Evolutionary conservation across 2,329 filamentous ascomycete species (phyloP).

Genomic region (Blastomyces gilchristii): DNA sequence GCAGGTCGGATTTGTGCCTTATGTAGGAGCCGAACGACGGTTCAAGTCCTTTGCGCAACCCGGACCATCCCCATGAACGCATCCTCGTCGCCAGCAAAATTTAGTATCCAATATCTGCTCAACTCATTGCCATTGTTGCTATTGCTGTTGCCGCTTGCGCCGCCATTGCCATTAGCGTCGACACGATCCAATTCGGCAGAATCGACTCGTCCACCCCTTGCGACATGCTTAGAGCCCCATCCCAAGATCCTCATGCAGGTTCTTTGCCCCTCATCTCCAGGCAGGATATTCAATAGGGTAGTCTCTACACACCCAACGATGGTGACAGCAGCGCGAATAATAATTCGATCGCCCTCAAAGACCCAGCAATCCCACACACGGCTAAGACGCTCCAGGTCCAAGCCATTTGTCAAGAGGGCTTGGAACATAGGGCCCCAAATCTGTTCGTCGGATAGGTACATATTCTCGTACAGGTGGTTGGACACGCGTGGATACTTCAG

Average conservation of each 20-base stretch:
- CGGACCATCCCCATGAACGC: conserved; percentile 24
- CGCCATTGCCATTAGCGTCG: neutral
- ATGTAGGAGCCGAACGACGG: neutral
- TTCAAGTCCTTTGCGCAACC: neutral
- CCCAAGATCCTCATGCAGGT: conserved; percentile 22
- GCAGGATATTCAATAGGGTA: conserved; percentile 32
- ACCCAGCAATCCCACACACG: conserved; percentile 53
- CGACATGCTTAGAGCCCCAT: conserved; percentile 20
- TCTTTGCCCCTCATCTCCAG: conserved; percentile 28
- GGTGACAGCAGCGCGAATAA: conserved; percentile 38
- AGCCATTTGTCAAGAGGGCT: conserved; percentile 42
- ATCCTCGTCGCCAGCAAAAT: conserved; percentile 20
- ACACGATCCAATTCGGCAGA: neutral
- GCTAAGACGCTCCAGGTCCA: conserved; percentile 44
- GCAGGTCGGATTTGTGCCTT: neutral
- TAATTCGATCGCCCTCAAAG: conserved; percentile 48
- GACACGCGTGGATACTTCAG: conserved; percentile 49
- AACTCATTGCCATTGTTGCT: neutral
- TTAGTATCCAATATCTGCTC: conserved; percentile 21
- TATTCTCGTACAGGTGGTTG: conserved; percentile 39
- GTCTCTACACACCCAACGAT: conserved; percentile 35
- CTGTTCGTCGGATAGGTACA: conserved; percentile 33
- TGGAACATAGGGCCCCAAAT: conserved; percentile 46
- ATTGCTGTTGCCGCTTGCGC: neutral
- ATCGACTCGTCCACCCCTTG: neutral